A percentile compares a stretch with the other conserved stretches of the same genome.
These are phyloP conservation scores for Fusarium nelsonii DNA, from an alignment of 2,329 filamentous ascomycete species.

Conservation along the genomic window DNA sequence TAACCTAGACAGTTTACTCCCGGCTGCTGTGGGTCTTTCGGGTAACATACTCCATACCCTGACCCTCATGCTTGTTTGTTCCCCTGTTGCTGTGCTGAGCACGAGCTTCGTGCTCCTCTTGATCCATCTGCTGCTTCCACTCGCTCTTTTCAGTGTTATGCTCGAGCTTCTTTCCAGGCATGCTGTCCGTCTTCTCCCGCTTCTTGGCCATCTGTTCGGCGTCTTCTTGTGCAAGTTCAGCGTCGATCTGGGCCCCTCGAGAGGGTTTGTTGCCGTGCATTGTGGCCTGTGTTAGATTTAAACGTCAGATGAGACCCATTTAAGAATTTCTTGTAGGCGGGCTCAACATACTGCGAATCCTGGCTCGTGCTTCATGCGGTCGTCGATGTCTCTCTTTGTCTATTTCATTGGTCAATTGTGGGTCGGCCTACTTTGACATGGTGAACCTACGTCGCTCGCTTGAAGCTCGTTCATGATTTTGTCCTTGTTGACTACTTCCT, in stretches of 20 bases:
- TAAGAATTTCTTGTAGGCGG: fast-evolving
- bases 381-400: constrained; percentile 18
- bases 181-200: constrained; percentile 13
- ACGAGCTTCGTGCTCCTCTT: not conserved
- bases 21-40: not conserved
- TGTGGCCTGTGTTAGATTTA: constrained; percentile 3
- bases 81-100: not conserved
- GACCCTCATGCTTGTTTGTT: not conserved
- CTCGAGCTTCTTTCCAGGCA: constrained; percentile 21
- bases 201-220: constrained; percentile 25
- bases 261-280: constrained; percentile 36
- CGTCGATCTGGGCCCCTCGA: constrained; percentile 23
- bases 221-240: constrained; percentile 28
- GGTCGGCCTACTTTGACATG: fast-evolving
- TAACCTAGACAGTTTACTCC: not conserved
- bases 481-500: constrained; percentile 15
- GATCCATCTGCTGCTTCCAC: not conserved
- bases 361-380: constrained; percentile 32
- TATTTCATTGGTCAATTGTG: not conserved
- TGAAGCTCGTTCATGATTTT: constrained; percentile 32
- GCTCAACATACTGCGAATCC: constrained; percentile 12
- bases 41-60: not conserved
- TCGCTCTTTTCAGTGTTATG: not conserved
- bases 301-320: not conserved
- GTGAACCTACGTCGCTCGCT: constrained; percentile 14